phyloP scores from a whole-genome alignment of 805 yeast species.

The Metschnikowia anglica region DNA sequence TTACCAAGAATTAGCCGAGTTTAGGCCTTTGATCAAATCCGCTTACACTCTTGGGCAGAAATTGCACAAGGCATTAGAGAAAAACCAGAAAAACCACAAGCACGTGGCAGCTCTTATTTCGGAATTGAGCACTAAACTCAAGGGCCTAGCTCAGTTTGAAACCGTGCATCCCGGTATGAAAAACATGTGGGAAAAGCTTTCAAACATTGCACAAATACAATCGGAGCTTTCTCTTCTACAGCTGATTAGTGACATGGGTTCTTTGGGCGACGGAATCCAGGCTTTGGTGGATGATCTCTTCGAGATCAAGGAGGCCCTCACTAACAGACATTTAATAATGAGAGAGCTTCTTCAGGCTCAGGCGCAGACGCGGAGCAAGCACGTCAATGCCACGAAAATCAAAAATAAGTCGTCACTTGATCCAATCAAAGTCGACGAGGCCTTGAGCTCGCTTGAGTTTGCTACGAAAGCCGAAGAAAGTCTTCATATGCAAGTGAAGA shows the following conservation, averaged over 20 bases:
- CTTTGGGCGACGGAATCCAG: slow-evolving; percentile 72
- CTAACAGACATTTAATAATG: slow-evolving; percentile 90
- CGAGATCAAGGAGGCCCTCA: slow-evolving; percentile 86
- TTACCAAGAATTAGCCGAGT: slow-evolving; percentile 72
- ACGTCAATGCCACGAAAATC: slow-evolving; percentile 67
- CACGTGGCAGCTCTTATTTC: slow-evolving; percentile 45
- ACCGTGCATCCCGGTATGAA: slow-evolving; percentile 65
- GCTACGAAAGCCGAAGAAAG: slow-evolving; percentile 77
- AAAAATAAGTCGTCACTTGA: slow-evolving; percentile 73
- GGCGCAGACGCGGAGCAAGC: slow-evolving; percentile 65
- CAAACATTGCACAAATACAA: slow-evolving; percentile 62
- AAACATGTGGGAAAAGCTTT: slow-evolving; percentile 73
- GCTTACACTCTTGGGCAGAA: slow-evolving; percentile 61
- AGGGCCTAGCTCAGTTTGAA: slow-evolving; percentile 43
- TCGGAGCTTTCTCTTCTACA: slow-evolving; percentile 77
- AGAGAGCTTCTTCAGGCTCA: slow-evolving; percentile 83
- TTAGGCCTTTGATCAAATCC: slow-evolving; percentile 82
- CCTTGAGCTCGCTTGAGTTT: slow-evolving; percentile 72
- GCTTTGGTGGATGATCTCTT: slow-evolving; percentile 72
- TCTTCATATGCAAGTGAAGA: slow-evolving; percentile 70
- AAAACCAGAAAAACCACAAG: slow-evolving; percentile 56
- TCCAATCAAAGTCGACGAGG: slow-evolving; percentile 89
- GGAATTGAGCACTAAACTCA: slow-evolving; percentile 48
- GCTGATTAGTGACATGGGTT: slow-evolving; percentile 69
- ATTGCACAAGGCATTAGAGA: slow-evolving; percentile 52